These are phyloP conservation scores for Microcyclosporella mali DNA, from an alignment of 2,329 filamentous ascomycete species.

Conservation along the genomic window DNA sequence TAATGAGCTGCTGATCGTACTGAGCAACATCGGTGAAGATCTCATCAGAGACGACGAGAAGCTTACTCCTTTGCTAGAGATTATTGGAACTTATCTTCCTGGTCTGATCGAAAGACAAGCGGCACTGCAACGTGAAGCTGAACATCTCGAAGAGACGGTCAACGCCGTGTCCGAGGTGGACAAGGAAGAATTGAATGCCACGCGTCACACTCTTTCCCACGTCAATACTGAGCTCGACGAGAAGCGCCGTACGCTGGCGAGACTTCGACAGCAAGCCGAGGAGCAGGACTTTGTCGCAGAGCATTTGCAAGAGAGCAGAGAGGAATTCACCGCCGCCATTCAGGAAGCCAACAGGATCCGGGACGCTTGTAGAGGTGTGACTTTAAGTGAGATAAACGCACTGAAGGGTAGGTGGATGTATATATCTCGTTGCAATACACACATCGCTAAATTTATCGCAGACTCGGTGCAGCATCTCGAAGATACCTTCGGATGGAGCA, in stretches of 20 bases:
- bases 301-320: constrained; percentile 59
- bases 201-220: constrained; percentile 61
- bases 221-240: constrained; percentile 63
- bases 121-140: constrained; percentile 56
- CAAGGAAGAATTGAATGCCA: constrained; percentile 66
- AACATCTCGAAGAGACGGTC: constrained; percentile 61
- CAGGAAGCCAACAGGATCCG: constrained; percentile 73
- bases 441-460: constrained; percentile 41
- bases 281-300: constrained; percentile 62
- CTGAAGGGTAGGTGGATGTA: constrained; percentile 60
- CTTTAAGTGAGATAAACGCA: constrained; percentile 67
- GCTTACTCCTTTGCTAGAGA: constrained; percentile 60
- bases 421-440: neutral
- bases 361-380: constrained; percentile 88
- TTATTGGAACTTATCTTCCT: constrained; percentile 64
- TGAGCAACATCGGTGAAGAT: constrained; percentile 67
- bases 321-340: constrained; percentile 66
- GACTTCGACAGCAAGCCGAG: constrained; percentile 60
- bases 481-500: constrained; percentile 62
- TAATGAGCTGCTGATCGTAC: constrained; percentile 72
- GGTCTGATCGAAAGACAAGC: constrained; percentile 55
- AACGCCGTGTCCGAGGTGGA: constrained; percentile 73
- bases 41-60: constrained; percentile 68
- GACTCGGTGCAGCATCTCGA: constrained; percentile 62
- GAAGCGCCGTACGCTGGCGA: constrained; percentile 61